Percentiles rank a stretch among this genome's conserved stretches.
Evolutionary conservation across 2,329 filamentous ascomycete species (phyloP).

Genomic region (Sporothrix brasiliensis): DNA sequence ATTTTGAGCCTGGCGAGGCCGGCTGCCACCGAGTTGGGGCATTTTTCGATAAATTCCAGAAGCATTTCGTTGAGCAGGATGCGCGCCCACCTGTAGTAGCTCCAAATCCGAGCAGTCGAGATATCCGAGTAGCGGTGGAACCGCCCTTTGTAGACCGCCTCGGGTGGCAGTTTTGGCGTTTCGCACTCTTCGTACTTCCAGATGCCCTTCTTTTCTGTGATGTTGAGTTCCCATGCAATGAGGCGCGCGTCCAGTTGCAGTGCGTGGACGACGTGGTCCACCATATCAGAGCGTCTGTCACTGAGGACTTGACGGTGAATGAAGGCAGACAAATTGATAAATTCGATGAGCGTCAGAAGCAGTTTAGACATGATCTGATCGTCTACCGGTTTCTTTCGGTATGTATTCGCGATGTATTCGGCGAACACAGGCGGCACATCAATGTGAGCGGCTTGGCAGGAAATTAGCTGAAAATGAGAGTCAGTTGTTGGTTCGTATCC

Average conservation of each 20-base stretch:
- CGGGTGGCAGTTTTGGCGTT: slow-evolving; percentile 43
- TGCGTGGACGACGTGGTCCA: slow-evolving; percentile 46
- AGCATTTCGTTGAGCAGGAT: slow-evolving; percentile 57
- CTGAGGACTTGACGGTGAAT: slow-evolving; percentile 43
- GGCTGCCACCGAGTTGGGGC: slow-evolving; percentile 40
- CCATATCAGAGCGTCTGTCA: slow-evolving; percentile 46
- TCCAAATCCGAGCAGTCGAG: slow-evolving; percentile 59
- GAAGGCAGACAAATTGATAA: slow-evolving; percentile 47
- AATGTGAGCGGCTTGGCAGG: slow-evolving; percentile 47
- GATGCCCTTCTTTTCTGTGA: slow-evolving; percentile 41
- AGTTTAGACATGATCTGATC: slow-evolving; percentile 47
- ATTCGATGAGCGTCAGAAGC: slow-evolving; percentile 47
- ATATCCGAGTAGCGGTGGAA: slow-evolving; percentile 61
- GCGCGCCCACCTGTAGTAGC: slow-evolving; percentile 62
- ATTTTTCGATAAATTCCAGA: slow-evolving; percentile 46
- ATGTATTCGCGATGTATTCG: slow-evolving; percentile 47
- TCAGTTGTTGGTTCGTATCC: neutral
- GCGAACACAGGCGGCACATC: slow-evolving; percentile 49
- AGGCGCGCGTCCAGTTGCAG: slow-evolving; percentile 48
- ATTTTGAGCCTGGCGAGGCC: slow-evolving; percentile 9
- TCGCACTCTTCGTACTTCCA: slow-evolving; percentile 46
- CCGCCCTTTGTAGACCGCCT: slow-evolving; percentile 54
- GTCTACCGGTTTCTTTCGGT: slow-evolving; percentile 44
- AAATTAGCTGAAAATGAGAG: slow-evolving; percentile 45
- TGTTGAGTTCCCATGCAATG: slow-evolving; percentile 45